Conservation (phyloP, 2,329 filamentous ascomycete species). For the Waltergamsia citrina region DNA sequence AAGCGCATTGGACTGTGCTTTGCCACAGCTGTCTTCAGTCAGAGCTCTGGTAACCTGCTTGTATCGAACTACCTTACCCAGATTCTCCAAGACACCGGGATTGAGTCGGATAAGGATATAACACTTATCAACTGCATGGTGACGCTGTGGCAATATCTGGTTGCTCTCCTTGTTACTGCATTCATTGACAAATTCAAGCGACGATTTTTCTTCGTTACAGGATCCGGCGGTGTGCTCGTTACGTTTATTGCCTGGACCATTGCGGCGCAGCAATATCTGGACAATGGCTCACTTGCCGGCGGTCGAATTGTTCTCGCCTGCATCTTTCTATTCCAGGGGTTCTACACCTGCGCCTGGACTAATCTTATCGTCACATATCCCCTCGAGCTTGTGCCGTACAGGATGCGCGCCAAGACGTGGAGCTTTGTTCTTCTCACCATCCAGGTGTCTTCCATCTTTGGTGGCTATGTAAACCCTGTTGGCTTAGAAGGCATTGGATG, state of each 20-base stretch:
- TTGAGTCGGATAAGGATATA: slow-evolving; percentile 24
- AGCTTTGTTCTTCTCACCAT: slow-evolving; percentile 28
- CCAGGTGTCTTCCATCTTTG: slow-evolving; percentile 25
- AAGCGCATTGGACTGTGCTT: slow-evolving; percentile 30
- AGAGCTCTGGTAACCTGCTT: slow-evolving; percentile 29
- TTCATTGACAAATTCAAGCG: slow-evolving; percentile 25
- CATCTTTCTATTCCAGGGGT: slow-evolving; percentile 30
- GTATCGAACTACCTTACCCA: slow-evolving; percentile 31
- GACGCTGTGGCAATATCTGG: slow-evolving; percentile 31
- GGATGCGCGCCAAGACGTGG: slow-evolving; percentile 31
- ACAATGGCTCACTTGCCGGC: slow-evolving; percentile 16
- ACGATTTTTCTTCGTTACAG: slow-evolving; percentile 26
- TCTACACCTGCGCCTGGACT: slow-evolving; percentile 32
- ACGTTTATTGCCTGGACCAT: slow-evolving; percentile 30
- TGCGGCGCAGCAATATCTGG: slow-evolving; percentile 25
- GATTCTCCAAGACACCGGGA: slow-evolving; percentile 27
- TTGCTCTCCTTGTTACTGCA: slow-evolving; percentile 24
- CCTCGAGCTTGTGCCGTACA: slow-evolving; percentile 28
- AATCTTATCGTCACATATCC: slow-evolving; percentile 32
- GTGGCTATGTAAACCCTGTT: slow-evolving; percentile 28
- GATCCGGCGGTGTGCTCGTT: slow-evolving; percentile 25
- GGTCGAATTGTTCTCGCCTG: slow-evolving; percentile 27
- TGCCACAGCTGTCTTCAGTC: slow-evolving; percentile 27
- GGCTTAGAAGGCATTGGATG: slow-evolving; percentile 25
- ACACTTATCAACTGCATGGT: slow-evolving; percentile 31